Base-by-base conservation (phyloP, 2,329 filamentous ascomycete species). In the Exophiala alcalophila region DNA sequence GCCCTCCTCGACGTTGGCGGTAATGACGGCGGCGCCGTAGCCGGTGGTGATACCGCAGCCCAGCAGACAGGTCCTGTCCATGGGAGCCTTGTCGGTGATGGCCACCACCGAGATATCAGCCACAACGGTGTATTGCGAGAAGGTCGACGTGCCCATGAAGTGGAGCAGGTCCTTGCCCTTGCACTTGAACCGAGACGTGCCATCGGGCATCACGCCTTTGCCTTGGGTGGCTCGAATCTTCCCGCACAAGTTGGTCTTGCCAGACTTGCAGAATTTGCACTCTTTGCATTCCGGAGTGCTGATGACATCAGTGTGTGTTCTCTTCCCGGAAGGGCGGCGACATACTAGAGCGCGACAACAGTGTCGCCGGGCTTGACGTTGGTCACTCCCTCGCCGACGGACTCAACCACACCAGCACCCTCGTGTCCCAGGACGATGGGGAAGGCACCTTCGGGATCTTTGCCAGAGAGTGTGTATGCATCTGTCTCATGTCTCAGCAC, bases 191-290 rank as follows among this genome's bases (percentile, higher is more conserved):
- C 92, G 86, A 44, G 85, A 84, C 55, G 91, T 97, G 60, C 91
- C 91, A 67, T 98, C 92, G 44, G 92, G 92, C 90, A 98, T 95
- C 57, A 96, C 80, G 62, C 92, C 92, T 69, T 83, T 85, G 60
- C 92, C 92, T 73, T 98, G 92, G 30, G 92, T 97, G 31, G 88
- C 87, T 60, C 92, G 84, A 69, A 98, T 98, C 81, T 97, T 97
- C 67, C 92, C 92, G 73, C 91, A 97, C 46, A 97, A 84, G 72
- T 97, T 95, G 61, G 91, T 97, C 83, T 98, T 98, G 72, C 91
- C 92, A 28, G 91, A 97, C 70, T 88, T 92, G 84, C 92, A 98
- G 79, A 97, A 97, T 76, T 97, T 97, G 82, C 92, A 98, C 69
- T 97, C 91, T 57, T 80, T 77, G 75, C 92, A 97, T 74, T 97